Evolutionary conservation across 2,329 filamentous ascomycete species (phyloP).

Genomic region (Polychaeton citri): DNA sequence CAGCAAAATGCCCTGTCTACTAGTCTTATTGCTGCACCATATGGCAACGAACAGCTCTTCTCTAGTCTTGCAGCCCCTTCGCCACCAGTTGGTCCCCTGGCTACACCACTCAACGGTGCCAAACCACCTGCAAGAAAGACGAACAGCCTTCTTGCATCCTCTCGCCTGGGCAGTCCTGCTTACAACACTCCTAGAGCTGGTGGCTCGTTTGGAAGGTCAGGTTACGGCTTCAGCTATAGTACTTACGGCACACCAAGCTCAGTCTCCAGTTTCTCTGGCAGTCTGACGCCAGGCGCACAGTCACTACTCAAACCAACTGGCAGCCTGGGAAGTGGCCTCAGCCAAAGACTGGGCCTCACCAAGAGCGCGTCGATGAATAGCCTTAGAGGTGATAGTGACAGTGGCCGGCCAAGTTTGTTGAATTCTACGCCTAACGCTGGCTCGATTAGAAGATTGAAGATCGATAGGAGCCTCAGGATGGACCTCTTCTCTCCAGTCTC

Average conservation of each 20-base stretch:
- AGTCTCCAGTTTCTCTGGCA: slow-evolving; percentile 23
- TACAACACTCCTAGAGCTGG: slow-evolving; percentile 50
- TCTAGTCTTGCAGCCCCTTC: slow-evolving; percentile 53
- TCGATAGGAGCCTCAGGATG: slow-evolving; percentile 73
- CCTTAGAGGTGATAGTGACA: slow-evolving; percentile 44
- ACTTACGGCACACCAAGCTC: slow-evolving; percentile 68
- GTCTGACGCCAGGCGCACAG: slow-evolving; percentile 54
- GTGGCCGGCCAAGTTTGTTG: not conserved
- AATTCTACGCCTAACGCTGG: slow-evolving; percentile 29
- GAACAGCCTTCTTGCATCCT: slow-evolving; percentile 16
- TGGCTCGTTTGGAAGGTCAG: slow-evolving; percentile 25
- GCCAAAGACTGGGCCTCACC: slow-evolving; percentile 36
- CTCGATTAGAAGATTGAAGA: slow-evolving; percentile 79
- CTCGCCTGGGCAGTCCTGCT: slow-evolving; percentile 52
- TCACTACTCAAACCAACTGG: slow-evolving; percentile 48
- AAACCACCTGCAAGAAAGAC: slow-evolving; percentile 23
- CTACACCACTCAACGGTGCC: slow-evolving; percentile 68
- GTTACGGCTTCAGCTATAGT: slow-evolving; percentile 87
- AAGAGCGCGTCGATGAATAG: slow-evolving; percentile 87
- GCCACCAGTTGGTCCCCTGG: slow-evolving; percentile 73
- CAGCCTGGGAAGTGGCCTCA: slow-evolving; percentile 50
- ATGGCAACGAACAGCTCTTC: slow-evolving; percentile 80
- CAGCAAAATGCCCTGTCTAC: slow-evolving; percentile 30
- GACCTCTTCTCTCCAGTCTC: slow-evolving; percentile 41
- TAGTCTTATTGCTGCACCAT: slow-evolving; percentile 67